A percentile compares a stretch with the other conserved stretches of the same genome.
Conservation (phyloP, 345 rosid genomes). For the Bruguiera sexangula region DNA sequence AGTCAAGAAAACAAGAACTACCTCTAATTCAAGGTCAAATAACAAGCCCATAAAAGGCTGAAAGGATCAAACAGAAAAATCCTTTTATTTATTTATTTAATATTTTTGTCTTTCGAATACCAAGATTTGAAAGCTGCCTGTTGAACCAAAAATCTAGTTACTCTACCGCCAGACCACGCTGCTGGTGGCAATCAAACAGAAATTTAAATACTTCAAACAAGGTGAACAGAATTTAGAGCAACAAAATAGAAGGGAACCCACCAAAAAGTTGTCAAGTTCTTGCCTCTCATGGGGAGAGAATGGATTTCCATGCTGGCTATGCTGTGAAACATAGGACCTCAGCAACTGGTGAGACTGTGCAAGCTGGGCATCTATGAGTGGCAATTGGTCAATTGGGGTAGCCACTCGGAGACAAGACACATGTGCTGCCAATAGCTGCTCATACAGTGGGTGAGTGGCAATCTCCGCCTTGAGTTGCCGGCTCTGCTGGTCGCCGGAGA, state of each 20-base stretch:
- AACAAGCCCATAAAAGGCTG: background rate
- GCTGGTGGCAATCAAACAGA: background rate
- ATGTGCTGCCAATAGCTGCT: conserved; percentile 79
- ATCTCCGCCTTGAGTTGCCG: conserved; percentile 82
- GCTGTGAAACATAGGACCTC: conserved; percentile 66
- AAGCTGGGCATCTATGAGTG: conserved; percentile 87
- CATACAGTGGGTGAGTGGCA: conserved; percentile 77
- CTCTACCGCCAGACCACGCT: too few relatives aligned
- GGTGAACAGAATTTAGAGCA: background rate
- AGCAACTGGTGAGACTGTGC: conserved; percentile 75
- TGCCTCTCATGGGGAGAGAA: conserved; percentile 75
- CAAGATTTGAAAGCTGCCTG: too few relatives aligned
- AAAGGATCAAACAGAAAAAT: background rate
- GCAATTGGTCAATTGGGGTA: conserved; percentile 93
- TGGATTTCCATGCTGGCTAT: conserved; percentile 35
- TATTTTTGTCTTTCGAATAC: too few relatives aligned
- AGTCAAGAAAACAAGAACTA: conserved; percentile 7
- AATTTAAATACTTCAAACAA: background rate
- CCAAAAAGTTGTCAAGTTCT: conserved; percentile 94
- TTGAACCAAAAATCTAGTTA: too few relatives aligned
- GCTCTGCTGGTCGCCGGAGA: conserved; percentile 41
- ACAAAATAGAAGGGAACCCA: conserved; percentile 12
- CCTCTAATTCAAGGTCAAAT: background rate
- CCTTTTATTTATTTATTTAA: too few relatives aligned
- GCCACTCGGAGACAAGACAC: conserved; percentile 90